These are phyloP conservation scores for Mycena indigotica DNA, from an alignment of 768 basidiomycete species.

Conservation along the genomic window DNA sequence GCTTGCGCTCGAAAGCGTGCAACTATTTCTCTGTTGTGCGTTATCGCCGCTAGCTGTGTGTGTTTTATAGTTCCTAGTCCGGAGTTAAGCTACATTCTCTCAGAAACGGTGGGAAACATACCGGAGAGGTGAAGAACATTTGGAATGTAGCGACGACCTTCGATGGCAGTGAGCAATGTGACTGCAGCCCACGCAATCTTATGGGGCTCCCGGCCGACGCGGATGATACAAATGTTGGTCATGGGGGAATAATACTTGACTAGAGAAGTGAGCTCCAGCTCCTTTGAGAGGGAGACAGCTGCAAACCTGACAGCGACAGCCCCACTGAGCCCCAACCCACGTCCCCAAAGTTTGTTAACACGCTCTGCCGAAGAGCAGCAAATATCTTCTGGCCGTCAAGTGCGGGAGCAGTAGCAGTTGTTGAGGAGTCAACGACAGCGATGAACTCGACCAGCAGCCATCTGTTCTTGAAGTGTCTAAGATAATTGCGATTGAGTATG, in stretches of 20 bases:
- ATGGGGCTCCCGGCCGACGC: constrained; percentile 82
- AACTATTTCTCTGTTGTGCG: constrained; percentile 70
- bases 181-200: constrained; percentile 78
- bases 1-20: constrained; percentile 63
- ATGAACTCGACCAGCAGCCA: constrained; percentile 90
- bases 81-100: background rate
- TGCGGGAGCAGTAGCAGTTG: constrained; percentile 15
- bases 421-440: constrained; percentile 37
- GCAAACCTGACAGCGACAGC: constrained; percentile 66
- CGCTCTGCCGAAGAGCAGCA: constrained; percentile 66
- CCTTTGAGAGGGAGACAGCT: background rate
- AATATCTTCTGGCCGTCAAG: constrained; percentile 70
- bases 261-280: constrained; percentile 32
- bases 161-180: constrained; percentile 66
- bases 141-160: constrained; percentile 63
- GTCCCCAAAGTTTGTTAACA: constrained; percentile 78
- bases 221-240: constrained; percentile 83
- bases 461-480: constrained; percentile 59
- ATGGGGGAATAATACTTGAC: constrained; percentile 89
- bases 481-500: background rate
- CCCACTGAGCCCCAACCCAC: constrained; percentile 84
- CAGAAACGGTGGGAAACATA: constrained; percentile 34
- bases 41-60: constrained; percentile 73
- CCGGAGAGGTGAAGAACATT: constrained; percentile 82
- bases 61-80: constrained; percentile 83